phyloP scores from a whole-genome alignment of 2,329 filamentous ascomycete genomes.

The Aureobasidium subglaciale region DNA sequence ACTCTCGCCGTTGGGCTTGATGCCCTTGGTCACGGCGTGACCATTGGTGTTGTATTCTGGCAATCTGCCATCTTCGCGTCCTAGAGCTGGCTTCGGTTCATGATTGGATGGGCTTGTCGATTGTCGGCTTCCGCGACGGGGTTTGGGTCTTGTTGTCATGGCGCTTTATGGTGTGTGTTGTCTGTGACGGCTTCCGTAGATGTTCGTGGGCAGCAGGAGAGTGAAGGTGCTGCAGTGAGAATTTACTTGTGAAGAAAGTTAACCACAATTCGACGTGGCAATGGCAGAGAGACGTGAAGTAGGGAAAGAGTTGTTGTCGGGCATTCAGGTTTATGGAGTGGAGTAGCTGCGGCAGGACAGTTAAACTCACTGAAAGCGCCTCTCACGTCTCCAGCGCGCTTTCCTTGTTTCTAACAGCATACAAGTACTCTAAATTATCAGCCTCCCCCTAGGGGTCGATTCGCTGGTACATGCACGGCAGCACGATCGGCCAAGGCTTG shows the following conservation, averaged over 20 bases:
- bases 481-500: constrained; percentile 8
- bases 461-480: constrained; percentile 7
- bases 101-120: background rate
- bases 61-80: constrained; percentile 22
- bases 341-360: background rate
- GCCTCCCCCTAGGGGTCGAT: background rate
- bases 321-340: too few relatives aligned
- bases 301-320: background rate
- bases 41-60: constrained; percentile 38
- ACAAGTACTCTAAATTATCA: background rate
- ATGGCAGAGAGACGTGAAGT: background rate
- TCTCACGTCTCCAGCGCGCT: constrained; percentile 4
- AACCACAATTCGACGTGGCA: background rate
- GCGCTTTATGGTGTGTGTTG: background rate
- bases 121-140: background rate
- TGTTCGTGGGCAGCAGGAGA: background rate
- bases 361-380: background rate
- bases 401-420: background rate
- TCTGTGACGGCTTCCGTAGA: background rate
- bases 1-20: constrained; percentile 42
- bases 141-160: constrained; percentile 17
- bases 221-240: background rate
- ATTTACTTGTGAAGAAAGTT: background rate
- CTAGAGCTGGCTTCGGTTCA: constrained; percentile 13
- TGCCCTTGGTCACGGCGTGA: constrained; percentile 35